Base-by-base conservation (phyloP, 2,329 filamentous ascomycete species). In the Curvularia sp. region DNA sequence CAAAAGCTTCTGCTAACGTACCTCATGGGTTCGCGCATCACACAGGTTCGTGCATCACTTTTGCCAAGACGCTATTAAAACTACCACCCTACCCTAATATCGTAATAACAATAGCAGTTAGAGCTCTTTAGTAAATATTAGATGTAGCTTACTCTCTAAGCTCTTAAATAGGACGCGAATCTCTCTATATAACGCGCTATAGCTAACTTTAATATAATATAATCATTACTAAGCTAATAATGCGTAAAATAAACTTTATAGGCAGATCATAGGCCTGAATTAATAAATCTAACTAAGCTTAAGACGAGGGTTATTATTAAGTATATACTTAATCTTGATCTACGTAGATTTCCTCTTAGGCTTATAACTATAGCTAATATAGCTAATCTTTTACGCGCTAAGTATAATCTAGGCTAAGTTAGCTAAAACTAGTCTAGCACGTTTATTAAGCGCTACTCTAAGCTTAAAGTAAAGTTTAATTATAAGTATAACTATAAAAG, bases 1-100 rank as follows among this genome's bases (percentile, higher is more conserved):
- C 66, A 61, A n/a, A 78, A 78, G 68, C 61, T 78, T n/a, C 53
- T 78, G 61, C 18, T 39, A 39, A 39, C 36, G 36, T 39, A 39
- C 36, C 36, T 39, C n/a, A 39, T 13, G 36, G 36, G 36, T 39
- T 39, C 36, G 36, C 13, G 36, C 2, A 5, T 3, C n/a, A 18
- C 36, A 36, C 32, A 13, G 32, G 32, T 36, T 36, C n/a, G n/a
- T 36, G 34, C 5, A 15, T 4, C 34, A 8, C 34, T 36, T 36
- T 36, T 36, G 34, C 34, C 34, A 36, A 36, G 34, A 5, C 34
- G 5, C 34, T 12, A 36, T 12, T 12, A 36, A 42, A 18, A 19
- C 38, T 42, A 42, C 38, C 18, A 12, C 38, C 19, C 15, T 42
- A 42, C 34, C 9, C 3, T 18, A 32, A 47, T 47, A 25, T 15